A percentile compares a stretch with the other conserved stretches of the same genome.
phyloP scores from a whole-genome alignment of 345 rosid species.

The Mallotus nudiflorus region DNA sequence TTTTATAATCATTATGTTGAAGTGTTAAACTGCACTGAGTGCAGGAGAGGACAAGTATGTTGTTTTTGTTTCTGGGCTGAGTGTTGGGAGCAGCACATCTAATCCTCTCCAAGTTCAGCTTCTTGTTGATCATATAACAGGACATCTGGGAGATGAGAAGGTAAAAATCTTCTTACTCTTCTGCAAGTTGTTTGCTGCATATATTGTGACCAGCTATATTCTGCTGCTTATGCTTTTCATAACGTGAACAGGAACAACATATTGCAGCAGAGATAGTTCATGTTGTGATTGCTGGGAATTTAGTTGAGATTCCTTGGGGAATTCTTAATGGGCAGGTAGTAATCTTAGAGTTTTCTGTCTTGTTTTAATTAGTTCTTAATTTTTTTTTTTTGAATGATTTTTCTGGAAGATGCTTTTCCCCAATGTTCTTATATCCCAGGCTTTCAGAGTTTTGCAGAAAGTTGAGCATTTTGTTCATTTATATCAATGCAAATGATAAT shows the following conservation, averaged over 20 bases:
- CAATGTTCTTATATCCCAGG: neutral
- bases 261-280: constrained; percentile 83
- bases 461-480: neutral
- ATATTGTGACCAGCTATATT: constrained; percentile 3
- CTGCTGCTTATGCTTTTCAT: constrained; percentile 18
- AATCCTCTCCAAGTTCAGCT: constrained; percentile 92
- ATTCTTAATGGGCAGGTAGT: constrained; percentile 77
- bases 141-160: constrained; percentile 88
- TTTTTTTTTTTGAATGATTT: constrained; percentile 1
- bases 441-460: neutral
- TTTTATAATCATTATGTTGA: constrained; percentile 16
- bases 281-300: constrained; percentile 90
- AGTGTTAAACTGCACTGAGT: constrained; percentile 19
- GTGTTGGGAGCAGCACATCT: constrained; percentile 62
- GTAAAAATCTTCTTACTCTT: constrained; percentile 44
- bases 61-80: constrained; percentile 78
- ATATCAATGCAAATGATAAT: neutral
- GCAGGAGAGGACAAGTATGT: constrained; percentile 88
- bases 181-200: constrained; percentile 14
- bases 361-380: neutral
- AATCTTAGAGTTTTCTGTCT: neutral
- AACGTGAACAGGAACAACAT: constrained; percentile 61
- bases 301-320: constrained; percentile 71
- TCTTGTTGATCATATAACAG: constrained; percentile 94
- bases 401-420: neutral